Evolutionary conservation across 176 grass and related monocot species (phyloP).

Genomic region (Thalia dealbata): DNA sequence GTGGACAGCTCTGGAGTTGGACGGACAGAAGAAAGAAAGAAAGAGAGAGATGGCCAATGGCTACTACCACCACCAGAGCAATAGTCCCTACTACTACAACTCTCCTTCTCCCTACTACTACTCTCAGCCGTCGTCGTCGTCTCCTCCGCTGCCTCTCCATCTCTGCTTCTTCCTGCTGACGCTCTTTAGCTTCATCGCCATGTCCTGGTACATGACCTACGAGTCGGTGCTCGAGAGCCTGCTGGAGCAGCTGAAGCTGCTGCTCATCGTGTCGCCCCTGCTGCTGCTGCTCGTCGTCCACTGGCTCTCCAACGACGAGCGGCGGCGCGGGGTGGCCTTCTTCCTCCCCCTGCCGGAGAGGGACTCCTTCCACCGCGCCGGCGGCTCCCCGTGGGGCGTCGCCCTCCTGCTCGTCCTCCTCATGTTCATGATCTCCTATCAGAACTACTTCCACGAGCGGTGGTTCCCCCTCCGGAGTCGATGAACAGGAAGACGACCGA

Average conservation of each 20-base stretch:
- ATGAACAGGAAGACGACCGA: constrained; percentile 7
- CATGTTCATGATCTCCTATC: constrained; percentile 87
- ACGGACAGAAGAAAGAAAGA: background rate
- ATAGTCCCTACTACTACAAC: background rate
- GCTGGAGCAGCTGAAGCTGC: constrained; percentile 1
- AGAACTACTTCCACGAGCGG: constrained; percentile 63
- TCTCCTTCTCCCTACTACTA: background rate
- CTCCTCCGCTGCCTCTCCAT: background rate
- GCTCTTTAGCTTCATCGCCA: background rate
- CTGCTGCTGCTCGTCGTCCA: constrained; percentile 57
- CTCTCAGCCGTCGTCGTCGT: background rate
- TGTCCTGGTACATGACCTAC: constrained; percentile 12
- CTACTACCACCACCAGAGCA: background rate
- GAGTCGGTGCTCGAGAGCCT: constrained; percentile 2
- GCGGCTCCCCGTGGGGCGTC: constrained; percentile 68
- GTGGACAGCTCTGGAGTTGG: background rate
- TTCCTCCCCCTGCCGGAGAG: constrained; percentile 32
- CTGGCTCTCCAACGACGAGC: constrained; percentile 33
- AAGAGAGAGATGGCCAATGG: background rate
- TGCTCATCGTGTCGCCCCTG: constrained; percentile 9
- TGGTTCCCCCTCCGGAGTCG: constrained; percentile 64
- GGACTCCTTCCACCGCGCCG: constrained; percentile 27
- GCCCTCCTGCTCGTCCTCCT: constrained; percentile 56
- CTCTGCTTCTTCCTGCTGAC: constrained; percentile 10
- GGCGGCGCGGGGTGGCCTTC: constrained; percentile 28